Evolutionary conservation across 148 eudicot genomes (phyloP), one percentile per base, ranked within the genome.

Genomic region (Pharnaceum exiguum): DNA sequence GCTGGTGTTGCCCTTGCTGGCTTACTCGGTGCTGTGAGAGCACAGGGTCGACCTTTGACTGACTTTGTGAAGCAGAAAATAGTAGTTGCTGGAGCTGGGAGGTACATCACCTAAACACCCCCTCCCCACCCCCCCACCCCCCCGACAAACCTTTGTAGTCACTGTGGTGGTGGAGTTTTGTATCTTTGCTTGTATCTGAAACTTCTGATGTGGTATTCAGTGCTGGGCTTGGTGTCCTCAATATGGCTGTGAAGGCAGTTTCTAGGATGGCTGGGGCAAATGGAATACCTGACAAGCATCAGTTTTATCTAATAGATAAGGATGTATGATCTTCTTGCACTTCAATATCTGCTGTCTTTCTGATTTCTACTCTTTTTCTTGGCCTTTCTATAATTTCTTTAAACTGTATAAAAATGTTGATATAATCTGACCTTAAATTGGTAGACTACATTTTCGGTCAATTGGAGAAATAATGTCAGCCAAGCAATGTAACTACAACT

Each of bases 1-100:
- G 99, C 99, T 66, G 95, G 99, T 62, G 96, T 93, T 66, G 99
- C 99, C 48, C 65, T 93, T 74, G 99, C 99, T 60, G 99, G 99
- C 56, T 72, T 93, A 45, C 77, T 88, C 70, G 99, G 99, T 65
- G 69, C 89, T 71, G 96, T 93, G 51, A 83, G 99, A 68, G 89
- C 96, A 72, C 99, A 93, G 65, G 96, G 99, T 33, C 79, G 82
- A 40, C 96, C 96, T 57, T 71, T 93, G 70, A 65, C 80, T 6
- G 96, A 88, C 51, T 93, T 89, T 76, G 85, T 79, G 28, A 86
- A 88, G 51, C 96, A 89, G 69, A 88, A 93, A 68, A 89, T 93
- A 43, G 96, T 93, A 48, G 85, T 93, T 17, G 99, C 71, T 64
- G 99, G 99, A 66, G 99, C 99, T 66, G 99, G 99, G 71, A 93